phyloP scores from a whole-genome alignment of 1,284 basidiomycete genomes.

The Sanghuangporus weigelae region DNA sequence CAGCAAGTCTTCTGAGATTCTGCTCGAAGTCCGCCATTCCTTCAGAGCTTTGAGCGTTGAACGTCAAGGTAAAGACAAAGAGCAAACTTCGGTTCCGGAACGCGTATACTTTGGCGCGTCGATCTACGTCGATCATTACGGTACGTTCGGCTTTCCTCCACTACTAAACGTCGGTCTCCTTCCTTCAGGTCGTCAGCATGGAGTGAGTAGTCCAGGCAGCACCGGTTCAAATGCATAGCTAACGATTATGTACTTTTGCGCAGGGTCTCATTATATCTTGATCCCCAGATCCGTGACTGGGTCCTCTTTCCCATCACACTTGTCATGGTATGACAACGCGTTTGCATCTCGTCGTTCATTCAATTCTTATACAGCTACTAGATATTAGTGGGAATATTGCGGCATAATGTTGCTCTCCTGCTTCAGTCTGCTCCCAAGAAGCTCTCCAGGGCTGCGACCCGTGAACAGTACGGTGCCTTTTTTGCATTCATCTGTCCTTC shows the following conservation, averaged over 20 bases:
- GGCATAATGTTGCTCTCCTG: conserved; percentile 89
- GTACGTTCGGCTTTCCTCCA: not conserved
- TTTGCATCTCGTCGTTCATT: not conserved
- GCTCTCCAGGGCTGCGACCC: conserved; percentile 68
- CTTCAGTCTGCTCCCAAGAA: conserved; percentile 86
- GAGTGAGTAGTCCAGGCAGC: conserved; percentile 9
- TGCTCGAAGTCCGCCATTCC: conserved; percentile 22
- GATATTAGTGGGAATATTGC: conserved; percentile 91
- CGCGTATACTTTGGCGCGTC: not conserved
- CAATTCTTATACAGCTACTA: conserved; percentile 26
- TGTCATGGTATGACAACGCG: conserved; percentile 71
- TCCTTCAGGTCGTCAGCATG: conserved; percentile 3
- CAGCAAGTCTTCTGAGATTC: conserved; percentile 30
- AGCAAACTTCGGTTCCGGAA: not conserved
- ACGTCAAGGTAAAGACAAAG: not conserved
- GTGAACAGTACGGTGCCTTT: conserved; percentile 79
- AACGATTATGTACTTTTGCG: conserved; percentile 22
- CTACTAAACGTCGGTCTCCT: not conserved
- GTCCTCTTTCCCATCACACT: conserved; percentile 96
- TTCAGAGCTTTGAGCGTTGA: not conserved
- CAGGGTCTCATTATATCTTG: conserved; percentile 79
- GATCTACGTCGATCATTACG: not conserved
- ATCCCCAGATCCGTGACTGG: conserved; percentile 92
- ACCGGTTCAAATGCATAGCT: not conserved
- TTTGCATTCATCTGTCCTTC: not conserved